A percentile compares a stretch with the other conserved stretches of the same genome.
These are phyloP conservation scores for Arthroderma sp. DNA, from an alignment of 2,329 filamentous ascomycete genomes.

Conservation along the genomic window DNA sequence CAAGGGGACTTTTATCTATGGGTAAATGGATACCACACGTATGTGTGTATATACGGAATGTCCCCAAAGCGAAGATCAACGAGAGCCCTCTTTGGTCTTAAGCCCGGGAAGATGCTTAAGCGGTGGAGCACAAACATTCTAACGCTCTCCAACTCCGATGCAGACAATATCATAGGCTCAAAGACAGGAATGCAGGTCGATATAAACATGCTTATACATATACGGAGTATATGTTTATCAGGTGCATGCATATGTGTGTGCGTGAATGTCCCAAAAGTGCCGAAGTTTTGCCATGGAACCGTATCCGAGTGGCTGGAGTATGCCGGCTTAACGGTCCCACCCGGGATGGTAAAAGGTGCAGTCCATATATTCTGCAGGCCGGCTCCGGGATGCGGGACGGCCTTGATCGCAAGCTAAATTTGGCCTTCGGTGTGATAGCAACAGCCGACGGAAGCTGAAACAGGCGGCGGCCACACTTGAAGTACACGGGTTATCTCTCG, in stretches of 20 bases:
- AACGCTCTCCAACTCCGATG: no score
- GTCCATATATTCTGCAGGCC: neutral
- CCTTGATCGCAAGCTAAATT: neutral
- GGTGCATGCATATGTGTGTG: neutral
- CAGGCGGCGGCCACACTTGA: neutral
- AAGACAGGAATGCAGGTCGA: no score
- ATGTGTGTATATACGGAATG: no score
- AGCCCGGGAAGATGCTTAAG: no score
- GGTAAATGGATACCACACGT: no score
- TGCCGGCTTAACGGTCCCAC: neutral
- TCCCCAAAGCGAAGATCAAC: no score
- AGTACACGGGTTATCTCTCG: no score
- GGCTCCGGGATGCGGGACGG: neutral
- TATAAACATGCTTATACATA: neutral
- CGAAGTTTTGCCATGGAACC: neutral
- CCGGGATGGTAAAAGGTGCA: neutral
- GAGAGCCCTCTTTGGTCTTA: no score
- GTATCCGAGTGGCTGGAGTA: neutral
- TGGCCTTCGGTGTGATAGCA: neutral
- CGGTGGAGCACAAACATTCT: no score
- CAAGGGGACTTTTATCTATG: no score
- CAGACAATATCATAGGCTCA: no score
- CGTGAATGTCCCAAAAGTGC: neutral
- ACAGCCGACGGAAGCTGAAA: neutral
- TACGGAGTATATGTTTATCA: neutral